Base-by-base conservation (phyloP, 2,329 filamentous ascomycete genomes). In the Phialemoniopsis sp. region DNA sequence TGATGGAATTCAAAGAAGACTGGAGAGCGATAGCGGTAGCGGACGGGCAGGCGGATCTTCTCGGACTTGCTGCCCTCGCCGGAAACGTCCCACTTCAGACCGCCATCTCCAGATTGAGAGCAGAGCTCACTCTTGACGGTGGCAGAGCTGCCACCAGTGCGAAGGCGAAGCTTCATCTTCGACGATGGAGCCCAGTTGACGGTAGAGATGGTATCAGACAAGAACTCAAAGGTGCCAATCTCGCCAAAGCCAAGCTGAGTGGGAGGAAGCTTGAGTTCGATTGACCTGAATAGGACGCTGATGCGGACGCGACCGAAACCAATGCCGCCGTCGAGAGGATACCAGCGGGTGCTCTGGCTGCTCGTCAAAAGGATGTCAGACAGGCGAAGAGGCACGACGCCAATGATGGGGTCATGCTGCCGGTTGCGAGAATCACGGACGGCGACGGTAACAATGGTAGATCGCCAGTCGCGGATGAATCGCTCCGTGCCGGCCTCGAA, bases 401-500 rank as follows among this genome's bases (percentile, higher is more conserved):
- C 93, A 26, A 97, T 79, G 44, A 98, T 89, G 1, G 93, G 91
- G 49, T 97, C 93, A 52, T 97, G 91, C 63, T 98, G 84, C 39
- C 91, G 78, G 60, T 96, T 87, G 28, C 91, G 81, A 10, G 86
- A 82, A 57, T 97, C 91, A 18, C 93, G 85, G 13, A 96, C 89
- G 1, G 88, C 87, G 36, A 97, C 74, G 0, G 90, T 96, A 39
- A 95, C 76, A 41, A 96, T 86, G 34, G 79, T 76, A 14, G 87
- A 93, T 46, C 89, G 78, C 93, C 93, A 98, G 56, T 98, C 91
- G 16, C 91, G 84, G 21, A 97, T 70, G 52, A 97, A 97, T 12
- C 85, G 80, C 57, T 98, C 93, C 0, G 90, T 96, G 43, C 91
- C 91, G 4, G 93, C 90, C 52, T 97, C 96, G 74, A 95, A 97